Percentiles rank a stretch among this genome's conserved stretches.
Conservation (phyloP, 495 filamentous ascomycete genomes). For the Hypoxylon subgilvum region DNA sequence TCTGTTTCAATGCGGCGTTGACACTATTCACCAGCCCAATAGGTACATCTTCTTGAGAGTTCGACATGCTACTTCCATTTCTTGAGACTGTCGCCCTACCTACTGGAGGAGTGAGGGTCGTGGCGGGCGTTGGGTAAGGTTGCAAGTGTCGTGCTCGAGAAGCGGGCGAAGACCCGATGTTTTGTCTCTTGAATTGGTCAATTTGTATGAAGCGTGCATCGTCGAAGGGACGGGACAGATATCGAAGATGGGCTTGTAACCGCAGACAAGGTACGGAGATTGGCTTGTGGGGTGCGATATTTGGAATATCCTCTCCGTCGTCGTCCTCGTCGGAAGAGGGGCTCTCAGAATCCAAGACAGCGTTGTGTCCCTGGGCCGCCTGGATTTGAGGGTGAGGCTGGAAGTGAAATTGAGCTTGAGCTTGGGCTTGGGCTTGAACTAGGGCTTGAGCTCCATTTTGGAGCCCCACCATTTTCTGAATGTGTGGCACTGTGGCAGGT, state of each 20-base stretch:
- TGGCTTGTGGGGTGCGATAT: slow-evolving; percentile 3
- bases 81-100: background rate
- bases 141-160: background rate
- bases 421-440: slow-evolving; percentile 1
- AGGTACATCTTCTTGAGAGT: slow-evolving; percentile 20
- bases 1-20: slow-evolving; percentile 25
- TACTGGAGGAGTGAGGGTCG: background rate
- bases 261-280: background rate
- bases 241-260: slow-evolving; percentile 13
- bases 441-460: slow-evolving; percentile 18
- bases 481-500: no score
- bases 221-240: background rate
- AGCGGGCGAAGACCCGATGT: slow-evolving; percentile 4
- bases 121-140: background rate
- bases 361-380: no score
- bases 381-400: background rate
- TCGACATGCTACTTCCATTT: slow-evolving; percentile 1
- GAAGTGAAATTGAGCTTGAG: background rate
- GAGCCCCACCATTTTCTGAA: slow-evolving; percentile 22
- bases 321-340: no score
- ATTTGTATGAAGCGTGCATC: slow-evolving; percentile 5
- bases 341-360: no score
- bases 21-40: slow-evolving; percentile 27
- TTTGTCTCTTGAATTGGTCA: slow-evolving; percentile 25
- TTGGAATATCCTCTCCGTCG: slow-evolving; percentile 14